A percentile compares a stretch with the other conserved stretches of the same genome.
Conservation (phyloP, 2,329 filamentous ascomycete species). For the Xylaria sp. region DNA sequence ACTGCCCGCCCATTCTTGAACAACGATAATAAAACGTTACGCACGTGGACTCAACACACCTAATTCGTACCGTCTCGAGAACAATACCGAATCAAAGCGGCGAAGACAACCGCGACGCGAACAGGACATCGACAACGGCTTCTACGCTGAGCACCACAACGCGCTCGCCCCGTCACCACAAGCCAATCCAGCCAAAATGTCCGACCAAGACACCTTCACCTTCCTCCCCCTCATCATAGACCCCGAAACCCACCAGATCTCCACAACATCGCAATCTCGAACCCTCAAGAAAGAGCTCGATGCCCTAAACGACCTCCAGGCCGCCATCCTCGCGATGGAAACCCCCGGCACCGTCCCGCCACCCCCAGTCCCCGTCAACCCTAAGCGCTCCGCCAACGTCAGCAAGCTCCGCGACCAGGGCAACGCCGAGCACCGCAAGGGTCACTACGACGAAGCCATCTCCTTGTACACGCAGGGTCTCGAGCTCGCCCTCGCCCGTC, state of each 20-base stretch:
- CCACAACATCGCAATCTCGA: constrained; percentile 39
- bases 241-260: constrained; percentile 72
- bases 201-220: constrained; percentile 52
- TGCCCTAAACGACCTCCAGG: constrained; percentile 74
- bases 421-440: constrained; percentile 77
- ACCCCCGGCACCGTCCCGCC: constrained; percentile 65
- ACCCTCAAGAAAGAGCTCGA: constrained; percentile 59
- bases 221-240: constrained; percentile 78
- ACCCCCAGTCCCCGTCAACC: constrained; percentile 84
- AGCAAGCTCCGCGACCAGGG: constrained; percentile 85
- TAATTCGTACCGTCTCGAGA: neutral
- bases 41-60: neutral
- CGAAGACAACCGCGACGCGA: neutral
- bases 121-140: constrained; percentile 1
- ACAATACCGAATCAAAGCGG: neutral
- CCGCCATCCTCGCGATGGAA: constrained; percentile 61
- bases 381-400: constrained; percentile 82
- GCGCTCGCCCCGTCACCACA: neutral
- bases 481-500: constrained; percentile 78
- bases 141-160: neutral
- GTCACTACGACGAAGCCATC: constrained; percentile 67
- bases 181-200: constrained; percentile 18
- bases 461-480: constrained; percentile 80
- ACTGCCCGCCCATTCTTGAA: neutral
- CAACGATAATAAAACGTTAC: neutral